A percentile compares a stretch with the other conserved stretches of the same genome.
Conservation (phyloP, 225 moss, liverwort and hornwort species). For the Pleurozium schreberi region DNA sequence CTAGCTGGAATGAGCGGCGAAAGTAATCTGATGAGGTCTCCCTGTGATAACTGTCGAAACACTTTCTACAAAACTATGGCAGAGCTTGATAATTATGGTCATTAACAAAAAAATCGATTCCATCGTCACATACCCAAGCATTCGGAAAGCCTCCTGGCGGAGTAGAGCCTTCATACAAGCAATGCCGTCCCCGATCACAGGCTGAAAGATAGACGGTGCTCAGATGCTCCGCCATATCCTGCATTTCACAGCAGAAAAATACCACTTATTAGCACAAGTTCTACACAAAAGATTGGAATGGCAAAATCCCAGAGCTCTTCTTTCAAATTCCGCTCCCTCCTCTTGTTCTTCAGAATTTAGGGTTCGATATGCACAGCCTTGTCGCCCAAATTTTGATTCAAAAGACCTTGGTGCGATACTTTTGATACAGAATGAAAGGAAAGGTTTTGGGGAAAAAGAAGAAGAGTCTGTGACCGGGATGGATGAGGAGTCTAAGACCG, state of each 20-base stretch:
- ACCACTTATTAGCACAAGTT: neutral
- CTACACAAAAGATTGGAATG: neutral
- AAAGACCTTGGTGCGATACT: neutral
- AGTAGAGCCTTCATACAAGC: conserved; percentile 91
- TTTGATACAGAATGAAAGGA: neutral
- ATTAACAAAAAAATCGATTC: neutral
- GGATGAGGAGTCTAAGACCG: conserved; percentile 13
- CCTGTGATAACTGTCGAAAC: neutral
- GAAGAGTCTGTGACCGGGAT: conserved; percentile 10
- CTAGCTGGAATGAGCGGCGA: neutral
- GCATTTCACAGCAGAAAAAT: neutral
- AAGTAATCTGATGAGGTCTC: neutral
- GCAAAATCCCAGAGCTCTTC: neutral
- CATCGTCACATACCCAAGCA: conserved; percentile 49
- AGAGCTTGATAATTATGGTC: neutral
- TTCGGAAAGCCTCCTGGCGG: conserved; percentile 89
- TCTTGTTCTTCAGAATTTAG: neutral
- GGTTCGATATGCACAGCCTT: neutral
- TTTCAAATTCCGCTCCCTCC: neutral
- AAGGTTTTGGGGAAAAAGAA: neutral
- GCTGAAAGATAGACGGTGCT: conserved; percentile 77
- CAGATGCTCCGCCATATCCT: conserved; percentile 89
- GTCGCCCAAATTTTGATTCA: neutral
- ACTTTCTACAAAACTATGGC: neutral
- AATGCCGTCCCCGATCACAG: conserved; percentile 79